Conservation (phyloP, 192 early-diverging fungal genomes). For the Rhizophagus sp. region DNA sequence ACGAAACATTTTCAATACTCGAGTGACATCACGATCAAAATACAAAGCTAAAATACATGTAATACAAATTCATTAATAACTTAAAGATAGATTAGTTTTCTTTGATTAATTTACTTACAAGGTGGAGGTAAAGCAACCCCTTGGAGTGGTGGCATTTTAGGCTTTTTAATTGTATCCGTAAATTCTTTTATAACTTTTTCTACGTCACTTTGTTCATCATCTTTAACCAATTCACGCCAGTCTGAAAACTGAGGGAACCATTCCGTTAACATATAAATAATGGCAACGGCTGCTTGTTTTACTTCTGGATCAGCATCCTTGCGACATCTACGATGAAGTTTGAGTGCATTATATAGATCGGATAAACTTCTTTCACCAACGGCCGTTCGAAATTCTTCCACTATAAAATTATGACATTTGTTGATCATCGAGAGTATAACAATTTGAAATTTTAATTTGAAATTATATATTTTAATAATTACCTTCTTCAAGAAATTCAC, state of each 20-base stretch:
- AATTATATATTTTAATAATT: not conserved
- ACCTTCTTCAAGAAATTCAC: conserved; percentile 90
- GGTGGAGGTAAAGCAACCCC: conserved; percentile 60
- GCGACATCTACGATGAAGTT: conserved; percentile 75
- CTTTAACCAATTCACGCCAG: conserved; percentile 90
- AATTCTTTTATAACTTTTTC: conserved; percentile 72
- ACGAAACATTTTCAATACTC: conserved; percentile 83
- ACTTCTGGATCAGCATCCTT: conserved; percentile 66
- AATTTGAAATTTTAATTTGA: too few species aligned
- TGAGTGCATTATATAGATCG: conserved; percentile 78
- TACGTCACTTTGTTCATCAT: conserved; percentile 73
- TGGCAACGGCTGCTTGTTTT: conserved; percentile 72
- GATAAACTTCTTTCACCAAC: conserved; percentile 76
- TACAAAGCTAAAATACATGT: conserved; percentile 60
- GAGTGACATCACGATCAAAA: conserved; percentile 91
- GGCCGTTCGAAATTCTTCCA: conserved; percentile 84
- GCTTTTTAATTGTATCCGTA: conserved; percentile 40
- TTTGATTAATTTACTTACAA: conserved; percentile 35
- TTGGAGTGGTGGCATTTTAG: conserved; percentile 50
- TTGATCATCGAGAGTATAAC: not conserved
- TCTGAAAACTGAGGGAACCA: conserved; percentile 80
- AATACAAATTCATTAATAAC: not conserved
- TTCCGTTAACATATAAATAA: conserved; percentile 75
- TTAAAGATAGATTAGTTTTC: not conserved
- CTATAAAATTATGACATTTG: conserved; percentile 35